Evolutionary conservation across 495 filamentous ascomycete genomes (phyloP).

Genomic region (Durotheca rogersii): DNA sequence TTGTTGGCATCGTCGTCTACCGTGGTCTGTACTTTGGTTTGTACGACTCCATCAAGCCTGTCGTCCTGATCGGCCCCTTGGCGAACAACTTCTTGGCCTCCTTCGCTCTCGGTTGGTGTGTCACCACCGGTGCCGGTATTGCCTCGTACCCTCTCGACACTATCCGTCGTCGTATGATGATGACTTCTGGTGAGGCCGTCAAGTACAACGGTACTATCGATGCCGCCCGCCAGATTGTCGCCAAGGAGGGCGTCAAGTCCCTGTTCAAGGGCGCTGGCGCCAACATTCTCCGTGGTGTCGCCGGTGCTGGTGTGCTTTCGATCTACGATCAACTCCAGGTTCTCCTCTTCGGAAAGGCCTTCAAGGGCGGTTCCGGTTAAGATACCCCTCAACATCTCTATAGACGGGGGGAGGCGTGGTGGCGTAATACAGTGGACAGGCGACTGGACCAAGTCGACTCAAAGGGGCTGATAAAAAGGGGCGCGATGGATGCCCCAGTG

Average conservation of each 20-base stretch:
- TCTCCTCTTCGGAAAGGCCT: slow-evolving; percentile 98
- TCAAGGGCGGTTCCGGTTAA: slow-evolving; percentile 89
- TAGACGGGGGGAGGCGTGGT: slow-evolving; percentile 35
- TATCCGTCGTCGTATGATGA: slow-evolving; percentile 99
- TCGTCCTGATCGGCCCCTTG: slow-evolving; percentile 86
- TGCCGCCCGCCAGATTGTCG: slow-evolving; percentile 92
- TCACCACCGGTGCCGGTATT: slow-evolving; percentile 99
- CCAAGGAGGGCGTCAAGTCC: slow-evolving; percentile 93
- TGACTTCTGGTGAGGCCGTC: slow-evolving; percentile 96
- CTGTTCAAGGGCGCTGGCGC: slow-evolving; percentile 99
- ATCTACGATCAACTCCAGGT: slow-evolving; percentile 99
- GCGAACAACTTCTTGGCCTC: slow-evolving; percentile 99
- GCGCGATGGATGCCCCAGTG: slow-evolving; percentile 36
- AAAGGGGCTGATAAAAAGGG: slow-evolving; percentile 38
- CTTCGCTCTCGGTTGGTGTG: slow-evolving; percentile 96
- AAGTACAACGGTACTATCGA: slow-evolving; percentile 97
- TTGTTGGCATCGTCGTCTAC: slow-evolving; percentile 98
- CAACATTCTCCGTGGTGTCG: slow-evolving; percentile 99
- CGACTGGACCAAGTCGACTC: slow-evolving; percentile 22
- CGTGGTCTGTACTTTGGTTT: slow-evolving; percentile 99
- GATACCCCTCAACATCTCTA: slow-evolving; percentile 38
- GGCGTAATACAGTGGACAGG: slow-evolving; percentile 36
- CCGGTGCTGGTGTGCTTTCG: slow-evolving; percentile 99
- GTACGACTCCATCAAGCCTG: slow-evolving; percentile 99
- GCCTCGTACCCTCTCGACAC: slow-evolving; percentile 99